Base-by-base conservation (phyloP, 2,329 filamentous ascomycete species). In the Aspergillus bombycis region DNA sequence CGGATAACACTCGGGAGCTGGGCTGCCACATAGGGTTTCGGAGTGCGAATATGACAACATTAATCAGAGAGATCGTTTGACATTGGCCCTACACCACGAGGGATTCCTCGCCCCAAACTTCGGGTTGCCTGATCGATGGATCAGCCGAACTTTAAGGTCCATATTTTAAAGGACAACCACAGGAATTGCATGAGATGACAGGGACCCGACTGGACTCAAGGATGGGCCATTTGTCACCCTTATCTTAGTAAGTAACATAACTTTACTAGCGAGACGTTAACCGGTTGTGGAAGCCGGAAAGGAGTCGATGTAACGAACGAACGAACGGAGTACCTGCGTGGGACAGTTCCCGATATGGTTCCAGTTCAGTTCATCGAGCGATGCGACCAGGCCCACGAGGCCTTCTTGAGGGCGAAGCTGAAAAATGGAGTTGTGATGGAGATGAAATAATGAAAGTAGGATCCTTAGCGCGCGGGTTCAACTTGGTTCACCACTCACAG, bases 131-230 rank as follows among this genome's bases (percentile, higher is more conserved):
- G 55, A 66, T 63, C 61, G 61, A 56, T 63, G 64, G 62, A 56
- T 62, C 62, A 57, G 12, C 53, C 38, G 59, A 63, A 30, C 57
- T 54, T 58, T 63, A 53, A 45, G 63, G 11, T 60, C 63, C 63
- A 67, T 57, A 26, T 63, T 61, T 62, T 58, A 63, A 53, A 61
- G 58, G 50, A 65, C 50, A 61, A 60, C 62, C 65, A 64, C 62
- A 64, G 61, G 65, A 64, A 55, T 34, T 54, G 45, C 54, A 59
- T 61, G 57, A 30, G 58, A 38, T 65, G 63, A 67, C 65, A 67
- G 65, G 60, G 61, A 57, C 50, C 38, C 45, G 30, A 32, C 32
- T 57, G 36, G 53, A 60, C 50, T 62, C 62, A 67, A n/a, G 65
- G 60, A 11, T 57, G 38, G 26, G 32, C n/a, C 38, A 56, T 52